Percentiles rank a stretch among this genome's conserved stretches.
These are phyloP conservation scores for Ustilago xerochloae DNA, from an alignment of 1,284 basidiomycete genomes.

Conservation along the genomic window DNA sequence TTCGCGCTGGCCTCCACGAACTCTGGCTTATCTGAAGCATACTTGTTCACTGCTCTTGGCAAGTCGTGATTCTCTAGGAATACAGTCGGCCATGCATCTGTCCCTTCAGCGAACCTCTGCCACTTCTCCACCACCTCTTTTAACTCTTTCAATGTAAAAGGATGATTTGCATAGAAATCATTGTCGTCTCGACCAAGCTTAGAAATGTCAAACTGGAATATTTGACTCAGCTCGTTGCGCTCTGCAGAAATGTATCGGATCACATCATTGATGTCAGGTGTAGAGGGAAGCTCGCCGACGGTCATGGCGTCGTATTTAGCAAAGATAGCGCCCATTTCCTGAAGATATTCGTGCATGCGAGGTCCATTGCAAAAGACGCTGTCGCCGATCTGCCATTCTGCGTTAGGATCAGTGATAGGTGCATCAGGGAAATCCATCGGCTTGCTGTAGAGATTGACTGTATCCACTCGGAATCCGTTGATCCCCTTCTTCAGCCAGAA, in stretches of 20 bases:
- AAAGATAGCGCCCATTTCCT: slow-evolving; percentile 73
- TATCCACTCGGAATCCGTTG: slow-evolving; percentile 74
- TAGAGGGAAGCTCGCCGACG: slow-evolving; percentile 74
- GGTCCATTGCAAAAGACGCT: slow-evolving; percentile 59
- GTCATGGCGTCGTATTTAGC: slow-evolving; percentile 72
- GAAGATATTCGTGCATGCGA: slow-evolving; percentile 75
- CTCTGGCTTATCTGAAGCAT: slow-evolving; percentile 74
- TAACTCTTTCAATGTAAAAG: slow-evolving; percentile 74
- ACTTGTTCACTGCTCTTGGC: slow-evolving; percentile 74
- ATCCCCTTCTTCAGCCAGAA: slow-evolving; percentile 82
- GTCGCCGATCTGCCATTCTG: slow-evolving; percentile 74
- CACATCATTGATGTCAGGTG: slow-evolving; percentile 70
- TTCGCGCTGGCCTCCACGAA: slow-evolving; percentile 75
- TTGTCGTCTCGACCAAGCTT: slow-evolving; percentile 70
- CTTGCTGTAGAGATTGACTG: slow-evolving; percentile 60
- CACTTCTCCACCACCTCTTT: slow-evolving; percentile 74
- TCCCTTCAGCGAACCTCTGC: slow-evolving; percentile 70
- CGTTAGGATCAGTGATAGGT: slow-evolving; percentile 70
- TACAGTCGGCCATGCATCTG: slow-evolving; percentile 39
- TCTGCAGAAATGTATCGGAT: slow-evolving; percentile 75
- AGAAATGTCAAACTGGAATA: slow-evolving; percentile 75
- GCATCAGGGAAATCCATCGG: slow-evolving; percentile 62
- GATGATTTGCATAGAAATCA: slow-evolving; percentile 70
- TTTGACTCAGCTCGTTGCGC: slow-evolving; percentile 74
- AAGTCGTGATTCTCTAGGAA: slow-evolving; percentile 77